These are phyloP conservation scores for Gossypium schwendimanii DNA, from an alignment of 441 rosid genomes.

Conservation along the genomic window DNA sequence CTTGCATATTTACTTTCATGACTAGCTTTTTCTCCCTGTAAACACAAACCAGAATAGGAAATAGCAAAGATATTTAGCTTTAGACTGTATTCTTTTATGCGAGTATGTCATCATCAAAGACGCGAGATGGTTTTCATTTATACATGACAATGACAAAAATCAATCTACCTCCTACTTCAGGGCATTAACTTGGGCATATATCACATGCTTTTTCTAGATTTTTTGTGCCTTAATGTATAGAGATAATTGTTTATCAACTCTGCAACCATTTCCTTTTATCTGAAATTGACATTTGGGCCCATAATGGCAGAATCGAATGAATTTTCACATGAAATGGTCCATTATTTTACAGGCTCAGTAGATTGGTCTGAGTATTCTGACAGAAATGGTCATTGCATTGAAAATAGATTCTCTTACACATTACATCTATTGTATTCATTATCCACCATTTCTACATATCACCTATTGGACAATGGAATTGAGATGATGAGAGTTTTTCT, in stretches of 20 bases:
- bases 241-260: background rate
- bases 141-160: background rate
- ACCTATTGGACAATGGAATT: background rate
- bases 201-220: background rate
- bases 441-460: background rate
- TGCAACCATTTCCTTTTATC: background rate
- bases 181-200: background rate
- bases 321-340: background rate
- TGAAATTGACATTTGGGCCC: background rate
- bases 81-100: background rate
- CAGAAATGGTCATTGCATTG: background rate
- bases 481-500: background rate
- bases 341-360: background rate
- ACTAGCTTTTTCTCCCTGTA: background rate
- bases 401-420: slow-evolving; percentile 4
- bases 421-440: background rate
- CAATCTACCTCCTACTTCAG: background rate
- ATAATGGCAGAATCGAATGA: background rate
- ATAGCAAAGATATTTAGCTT: background rate
- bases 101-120: background rate
- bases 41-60: background rate
- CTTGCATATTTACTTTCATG: background rate
- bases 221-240: background rate
- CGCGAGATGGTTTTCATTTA: background rate
- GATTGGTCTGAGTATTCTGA: background rate